Evolutionary conservation across 2,329 filamentous ascomycete genomes (phyloP), one percentile per base, ranked within the genome.

Genomic region (Microcyclosporella mali): DNA sequence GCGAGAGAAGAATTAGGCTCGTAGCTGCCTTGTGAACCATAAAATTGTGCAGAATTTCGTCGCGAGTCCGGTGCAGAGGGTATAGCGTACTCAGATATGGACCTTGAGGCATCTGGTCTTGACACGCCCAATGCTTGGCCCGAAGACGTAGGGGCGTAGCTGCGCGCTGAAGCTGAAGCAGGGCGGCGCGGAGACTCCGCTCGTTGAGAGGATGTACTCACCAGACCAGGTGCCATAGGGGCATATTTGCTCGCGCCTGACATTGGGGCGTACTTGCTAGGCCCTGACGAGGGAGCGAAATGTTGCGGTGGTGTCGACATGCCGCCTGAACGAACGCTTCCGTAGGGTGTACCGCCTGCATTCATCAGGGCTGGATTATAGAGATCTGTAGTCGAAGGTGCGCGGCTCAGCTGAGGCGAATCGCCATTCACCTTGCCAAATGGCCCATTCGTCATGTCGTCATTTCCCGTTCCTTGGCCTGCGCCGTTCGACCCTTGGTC

Each of bases 341-440:
- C 37, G 9, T 11, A 12, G 19, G 61, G 47, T 15, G 56, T 53
- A 9, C 56, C 33, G 9, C 52, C 41, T 56, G 76, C 36, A 33
- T 46, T 52, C 31, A 46, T 51, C 52, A 57, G 50, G 46, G 59
- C 79, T 4, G 72, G 68, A 9, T 81, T 82, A 60, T 92, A 94
- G 4, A 85, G 67, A 53, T 50, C 45, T 11, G 46, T 41, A 2
- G 95, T 89, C 34, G 87, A 79, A 55, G 76, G 80, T 3, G 76
- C 78, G 3, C 69, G 64, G 37, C 67, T 72, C 33, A 72, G 56
- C 28, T 52, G 50, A 14, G 69, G 66, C 12, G 64, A 70, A 25
- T 81, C 80, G n/a, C 84, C 79, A 19, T 84, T 75, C 40, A 95
- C 79, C 41, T 84, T 84, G 6, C 85, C 83, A 63, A 98, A 97